Conservation (phyloP, 179 eudicot species). For the Corrigiola litoralis region DNA sequence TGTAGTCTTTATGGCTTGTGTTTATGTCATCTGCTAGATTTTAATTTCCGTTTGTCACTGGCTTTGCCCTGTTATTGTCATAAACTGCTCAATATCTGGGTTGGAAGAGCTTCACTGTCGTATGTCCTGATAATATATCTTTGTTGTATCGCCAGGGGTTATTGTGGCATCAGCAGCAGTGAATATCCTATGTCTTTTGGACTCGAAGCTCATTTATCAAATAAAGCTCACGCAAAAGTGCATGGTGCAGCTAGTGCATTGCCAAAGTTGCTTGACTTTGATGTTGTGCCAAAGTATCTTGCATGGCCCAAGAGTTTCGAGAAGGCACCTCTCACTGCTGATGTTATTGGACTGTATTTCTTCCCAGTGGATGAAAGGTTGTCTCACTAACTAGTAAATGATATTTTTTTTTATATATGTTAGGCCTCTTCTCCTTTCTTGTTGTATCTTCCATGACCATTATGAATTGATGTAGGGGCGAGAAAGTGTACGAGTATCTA, state of each 20-base stretch:
- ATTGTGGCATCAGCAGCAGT: constrained; percentile 17
- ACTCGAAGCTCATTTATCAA: constrained; percentile 35
- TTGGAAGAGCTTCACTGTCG: not conserved
- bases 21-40: not conserved
- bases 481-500: constrained; percentile 18
- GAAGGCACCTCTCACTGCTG: constrained; percentile 27
- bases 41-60: no score
- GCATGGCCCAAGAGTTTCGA: constrained; percentile 36
- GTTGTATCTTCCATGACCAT: not conserved
- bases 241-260: constrained; percentile 25
- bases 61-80: not conserved
- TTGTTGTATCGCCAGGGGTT: constrained; percentile 29
- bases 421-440: not conserved
- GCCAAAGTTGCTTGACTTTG: constrained; percentile 24
- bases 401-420: no score
- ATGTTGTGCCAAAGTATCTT: constrained; percentile 12
- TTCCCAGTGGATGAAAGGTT: constrained; percentile 34
- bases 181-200: constrained; percentile 13
- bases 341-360: constrained; percentile 32
- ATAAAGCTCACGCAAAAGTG: constrained; percentile 35
- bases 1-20: not conserved
- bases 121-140: not conserved
- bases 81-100: not conserved
- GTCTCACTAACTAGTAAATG: not conserved
- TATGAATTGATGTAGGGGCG: constrained; percentile 27